Evolutionary conservation across 2,329 filamentous ascomycete species (phyloP).

Genomic region (Cladorrhinum sp.): DNA sequence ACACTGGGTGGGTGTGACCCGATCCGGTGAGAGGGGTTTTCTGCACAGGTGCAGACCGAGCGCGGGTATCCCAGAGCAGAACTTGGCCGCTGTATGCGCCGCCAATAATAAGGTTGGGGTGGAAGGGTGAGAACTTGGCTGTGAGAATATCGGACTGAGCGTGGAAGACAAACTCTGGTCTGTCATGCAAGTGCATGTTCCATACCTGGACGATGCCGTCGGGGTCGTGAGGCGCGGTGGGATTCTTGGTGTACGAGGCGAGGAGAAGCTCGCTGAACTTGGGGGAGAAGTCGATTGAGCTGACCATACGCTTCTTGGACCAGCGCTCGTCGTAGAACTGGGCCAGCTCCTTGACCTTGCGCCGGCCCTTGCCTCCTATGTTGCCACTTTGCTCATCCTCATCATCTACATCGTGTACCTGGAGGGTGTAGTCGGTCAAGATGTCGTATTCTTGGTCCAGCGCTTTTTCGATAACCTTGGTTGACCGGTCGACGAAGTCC

Average conservation of each 20-base stretch:
- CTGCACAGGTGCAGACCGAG: slow-evolving; percentile 83
- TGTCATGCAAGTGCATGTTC: slow-evolving; percentile 92
- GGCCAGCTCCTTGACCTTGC: slow-evolving; percentile 78
- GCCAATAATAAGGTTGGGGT: slow-evolving; percentile 92
- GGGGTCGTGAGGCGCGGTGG: slow-evolving; percentile 87
- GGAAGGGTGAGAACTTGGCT: slow-evolving; percentile 97
- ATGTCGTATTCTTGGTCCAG: slow-evolving; percentile 96
- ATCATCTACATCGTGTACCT: slow-evolving; percentile 71
- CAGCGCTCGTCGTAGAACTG: slow-evolving; percentile 95
- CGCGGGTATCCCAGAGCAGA: slow-evolving; percentile 92
- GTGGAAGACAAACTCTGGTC: slow-evolving; percentile 95
- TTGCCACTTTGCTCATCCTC: slow-evolving; percentile 77
- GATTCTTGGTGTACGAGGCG: slow-evolving; percentile 96
- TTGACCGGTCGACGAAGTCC: slow-evolving; percentile 91
- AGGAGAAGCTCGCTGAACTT: slow-evolving; percentile 92
- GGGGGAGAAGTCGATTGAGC: slow-evolving; percentile 89
- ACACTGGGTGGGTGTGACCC: slow-evolving; percentile 94
- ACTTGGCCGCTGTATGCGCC: slow-evolving; percentile 97
- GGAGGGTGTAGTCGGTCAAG: slow-evolving; percentile 86
- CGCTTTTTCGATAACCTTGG: slow-evolving; percentile 94
- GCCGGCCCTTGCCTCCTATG: slow-evolving; percentile 65
- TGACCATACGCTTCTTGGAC: slow-evolving; percentile 98
- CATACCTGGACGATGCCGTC: slow-evolving; percentile 93
- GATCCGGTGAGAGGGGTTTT: slow-evolving; percentile 94
- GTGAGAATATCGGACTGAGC: slow-evolving; percentile 93